Evolutionary conservation across 768 basidiomycete genomes (phyloP).

Genomic region (Pleurotus ostreatus): DNA sequence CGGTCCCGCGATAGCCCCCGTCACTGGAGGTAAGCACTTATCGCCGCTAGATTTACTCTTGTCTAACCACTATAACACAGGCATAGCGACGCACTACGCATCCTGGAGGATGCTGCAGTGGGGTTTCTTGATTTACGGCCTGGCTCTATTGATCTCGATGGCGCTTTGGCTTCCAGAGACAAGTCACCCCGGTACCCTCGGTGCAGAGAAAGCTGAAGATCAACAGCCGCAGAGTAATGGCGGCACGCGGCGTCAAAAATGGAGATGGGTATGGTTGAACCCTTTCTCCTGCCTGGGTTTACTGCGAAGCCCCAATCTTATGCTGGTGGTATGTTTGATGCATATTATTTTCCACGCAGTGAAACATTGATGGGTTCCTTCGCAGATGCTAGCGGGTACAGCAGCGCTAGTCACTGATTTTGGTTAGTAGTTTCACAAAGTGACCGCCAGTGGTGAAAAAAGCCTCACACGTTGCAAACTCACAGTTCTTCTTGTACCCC

Average conservation of each 20-base stretch:
- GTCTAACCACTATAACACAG: conserved; percentile 18
- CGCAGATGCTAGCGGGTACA: not conserved
- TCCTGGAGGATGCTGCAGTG: conserved; percentile 66
- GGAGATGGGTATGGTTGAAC: conserved; percentile 47
- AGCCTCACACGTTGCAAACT: not conserved
- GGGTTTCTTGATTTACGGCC: conserved; percentile 34
- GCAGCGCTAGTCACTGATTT: conserved; percentile 31
- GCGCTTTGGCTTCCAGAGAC: conserved; percentile 58
- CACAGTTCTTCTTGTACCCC: conserved; percentile 34
- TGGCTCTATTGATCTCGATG: conserved; percentile 36
- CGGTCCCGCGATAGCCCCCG: conserved; percentile 59
- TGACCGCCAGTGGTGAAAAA: no score
- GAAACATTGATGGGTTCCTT: not conserved
- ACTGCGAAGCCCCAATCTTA: conserved; percentile 56
- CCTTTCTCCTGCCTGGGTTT: conserved; percentile 49
- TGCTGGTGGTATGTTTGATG: conserved; percentile 41
- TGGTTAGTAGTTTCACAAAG: conserved; percentile 23
- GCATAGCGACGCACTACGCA: conserved; percentile 49
- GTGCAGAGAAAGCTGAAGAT: conserved; percentile 41
- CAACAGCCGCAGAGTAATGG: not conserved
- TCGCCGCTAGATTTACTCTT: not conserved
- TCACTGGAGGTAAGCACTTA: conserved; percentile 41
- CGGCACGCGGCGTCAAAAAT: conserved; percentile 1
- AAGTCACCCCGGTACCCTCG: conserved; percentile 53
- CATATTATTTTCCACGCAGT: no score